Percentiles rank a stretch among this genome's conserved stretches.
Evolutionary conservation across 2,329 filamentous ascomycete species (phyloP).

Genomic region (Xylaria sp.): DNA sequence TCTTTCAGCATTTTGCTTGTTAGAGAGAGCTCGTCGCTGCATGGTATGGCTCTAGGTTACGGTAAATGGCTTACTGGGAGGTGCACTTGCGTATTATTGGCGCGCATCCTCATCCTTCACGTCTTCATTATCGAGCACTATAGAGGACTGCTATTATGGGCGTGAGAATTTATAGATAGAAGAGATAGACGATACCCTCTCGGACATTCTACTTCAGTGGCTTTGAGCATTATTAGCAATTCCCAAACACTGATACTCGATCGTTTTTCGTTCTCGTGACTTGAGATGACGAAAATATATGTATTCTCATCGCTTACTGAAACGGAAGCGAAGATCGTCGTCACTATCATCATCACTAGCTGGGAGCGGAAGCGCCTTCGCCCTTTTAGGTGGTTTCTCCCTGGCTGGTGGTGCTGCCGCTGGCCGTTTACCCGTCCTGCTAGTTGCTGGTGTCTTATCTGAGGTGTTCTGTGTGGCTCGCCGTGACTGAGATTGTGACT

Average conservation of each 20-base stretch:
- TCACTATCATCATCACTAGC: slow-evolving; percentile 57
- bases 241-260: neutral
- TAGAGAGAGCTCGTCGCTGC: neutral
- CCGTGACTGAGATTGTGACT: slow-evolving; percentile 37
- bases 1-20: neutral
- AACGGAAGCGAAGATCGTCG: slow-evolving; percentile 67
- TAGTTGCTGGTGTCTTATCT: slow-evolving; percentile 42
- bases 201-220: slow-evolving; percentile 8
- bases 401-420: slow-evolving; percentile 50
- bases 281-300: neutral
- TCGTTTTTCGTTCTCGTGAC: neutral
- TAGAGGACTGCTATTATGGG: slow-evolving; percentile 1
- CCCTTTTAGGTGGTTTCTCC: slow-evolving; percentile 53
- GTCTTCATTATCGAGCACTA: neutral
- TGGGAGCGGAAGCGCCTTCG: slow-evolving; percentile 44
- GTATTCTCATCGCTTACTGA: slow-evolving; percentile 58
- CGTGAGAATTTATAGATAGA: slow-evolving; percentile 18
- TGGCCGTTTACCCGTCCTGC: slow-evolving; percentile 47
- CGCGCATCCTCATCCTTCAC: neutral
- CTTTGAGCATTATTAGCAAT: slow-evolving; percentile 4
- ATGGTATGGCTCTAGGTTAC: neutral
- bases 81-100: neutral
- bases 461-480: slow-evolving; percentile 38
- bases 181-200: slow-evolving; percentile 29
- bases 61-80: neutral